These are phyloP conservation scores for Leersia perrieri DNA, from an alignment of 176 grass and related monocot genomes.

Conservation along the genomic window DNA sequence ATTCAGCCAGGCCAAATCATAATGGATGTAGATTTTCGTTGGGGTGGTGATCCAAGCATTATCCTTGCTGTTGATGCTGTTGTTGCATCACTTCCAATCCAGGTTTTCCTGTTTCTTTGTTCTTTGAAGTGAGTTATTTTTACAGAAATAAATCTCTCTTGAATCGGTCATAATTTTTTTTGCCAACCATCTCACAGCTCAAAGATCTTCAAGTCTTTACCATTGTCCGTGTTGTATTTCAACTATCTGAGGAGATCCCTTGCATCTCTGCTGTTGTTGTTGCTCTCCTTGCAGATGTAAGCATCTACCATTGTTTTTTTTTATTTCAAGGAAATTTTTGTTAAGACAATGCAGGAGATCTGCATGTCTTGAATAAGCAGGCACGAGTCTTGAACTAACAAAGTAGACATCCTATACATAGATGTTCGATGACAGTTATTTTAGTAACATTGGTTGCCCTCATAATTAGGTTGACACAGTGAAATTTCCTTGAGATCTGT, in stretches of 20 bases:
- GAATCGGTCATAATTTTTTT: slow-evolving; percentile 14
- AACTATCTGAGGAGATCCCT: slow-evolving; percentile 93
- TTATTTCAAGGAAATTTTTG: slow-evolving; percentile 7
- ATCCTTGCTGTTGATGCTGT: slow-evolving; percentile 93
- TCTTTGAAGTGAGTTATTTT: not conserved
- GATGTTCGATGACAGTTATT: not conserved
- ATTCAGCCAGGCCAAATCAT: slow-evolving; percentile 89
- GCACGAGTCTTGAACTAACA: not conserved
- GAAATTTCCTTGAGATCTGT: not conserved
- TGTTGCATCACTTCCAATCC: slow-evolving; percentile 94
- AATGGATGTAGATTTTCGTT: slow-evolving; percentile 98
- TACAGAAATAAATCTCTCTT: not conserved
- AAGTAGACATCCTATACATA: not conserved
- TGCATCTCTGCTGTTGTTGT: slow-evolving; percentile 97
- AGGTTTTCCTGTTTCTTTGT: slow-evolving; percentile 47
- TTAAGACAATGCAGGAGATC: not conserved
- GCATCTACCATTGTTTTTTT: slow-evolving; percentile 21
- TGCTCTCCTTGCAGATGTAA: slow-evolving; percentile 89
- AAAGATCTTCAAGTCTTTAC: slow-evolving; percentile 95
- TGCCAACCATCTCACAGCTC: slow-evolving; percentile 52
- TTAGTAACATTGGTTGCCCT: not conserved
- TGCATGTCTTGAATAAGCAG: not conserved
- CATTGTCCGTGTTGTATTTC: slow-evolving; percentile 90
- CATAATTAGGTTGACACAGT: not conserved
- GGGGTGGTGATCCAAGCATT: slow-evolving; percentile 97